Evolutionary conservation across 2,329 filamentous ascomycete genomes (phyloP).

Genomic region (Microdochium bolleyi): DNA sequence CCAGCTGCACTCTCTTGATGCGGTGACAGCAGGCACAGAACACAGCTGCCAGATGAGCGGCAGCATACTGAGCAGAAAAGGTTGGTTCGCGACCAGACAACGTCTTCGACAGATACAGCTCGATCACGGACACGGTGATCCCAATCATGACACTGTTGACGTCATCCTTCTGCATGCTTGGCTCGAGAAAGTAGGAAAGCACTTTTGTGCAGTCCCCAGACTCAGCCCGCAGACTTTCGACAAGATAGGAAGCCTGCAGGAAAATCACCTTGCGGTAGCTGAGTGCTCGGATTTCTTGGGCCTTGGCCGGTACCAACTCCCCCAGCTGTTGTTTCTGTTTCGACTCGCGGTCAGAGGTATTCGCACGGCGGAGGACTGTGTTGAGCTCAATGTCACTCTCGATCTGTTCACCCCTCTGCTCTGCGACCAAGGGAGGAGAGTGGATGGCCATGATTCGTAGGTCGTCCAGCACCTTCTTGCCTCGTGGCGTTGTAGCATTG

Average conservation of each 20-base stretch:
- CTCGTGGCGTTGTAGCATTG: constrained; percentile 63
- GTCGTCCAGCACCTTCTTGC: constrained; percentile 66
- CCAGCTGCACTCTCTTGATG: constrained; percentile 83
- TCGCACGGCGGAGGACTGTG: constrained; percentile 80
- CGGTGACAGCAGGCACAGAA: constrained; percentile 90
- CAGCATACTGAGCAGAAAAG: constrained; percentile 89
- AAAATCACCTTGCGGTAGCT: constrained; percentile 91
- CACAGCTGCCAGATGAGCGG: constrained; percentile 75
- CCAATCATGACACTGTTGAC: constrained; percentile 59
- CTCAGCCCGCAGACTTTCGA: constrained; percentile 81
- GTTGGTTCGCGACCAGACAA: constrained; percentile 61
- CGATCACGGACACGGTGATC: constrained; percentile 60
- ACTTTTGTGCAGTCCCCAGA: constrained; percentile 86
- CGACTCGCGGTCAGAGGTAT: constrained; percentile 67
- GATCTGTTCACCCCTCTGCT: constrained; percentile 79
- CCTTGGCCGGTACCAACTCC: constrained; percentile 66
- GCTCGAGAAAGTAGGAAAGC: constrained; percentile 89
- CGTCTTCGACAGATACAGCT: constrained; percentile 71
- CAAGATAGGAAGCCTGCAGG: constrained; percentile 79
- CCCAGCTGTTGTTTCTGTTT: constrained; percentile 75
- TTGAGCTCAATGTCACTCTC: constrained; percentile 98
- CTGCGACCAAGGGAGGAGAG: constrained; percentile 78
- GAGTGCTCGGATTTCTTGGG: constrained; percentile 70
- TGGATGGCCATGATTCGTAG: constrained; percentile 79
- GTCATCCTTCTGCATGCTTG: constrained; percentile 62